Evolutionary conservation across 306 rosid species (phyloP).

Genomic region (Pyrus pyrifolia): DNA sequence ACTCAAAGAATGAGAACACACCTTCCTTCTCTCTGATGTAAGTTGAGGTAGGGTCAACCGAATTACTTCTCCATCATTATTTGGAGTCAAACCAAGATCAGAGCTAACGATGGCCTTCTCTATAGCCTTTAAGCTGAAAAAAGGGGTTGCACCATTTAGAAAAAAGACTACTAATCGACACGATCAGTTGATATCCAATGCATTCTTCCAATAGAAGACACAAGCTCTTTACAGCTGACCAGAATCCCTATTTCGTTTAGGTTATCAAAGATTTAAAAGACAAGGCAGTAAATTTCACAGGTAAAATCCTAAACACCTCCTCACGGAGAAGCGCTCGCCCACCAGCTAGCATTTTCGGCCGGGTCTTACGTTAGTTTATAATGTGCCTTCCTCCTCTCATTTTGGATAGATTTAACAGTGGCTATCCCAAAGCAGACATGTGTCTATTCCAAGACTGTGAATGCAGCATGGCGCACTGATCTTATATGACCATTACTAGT

Average conservation of each 20-base stretch:
- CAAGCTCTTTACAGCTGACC: neutral
- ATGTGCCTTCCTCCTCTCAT: neutral
- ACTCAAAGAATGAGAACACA: slow-evolving; percentile 19
- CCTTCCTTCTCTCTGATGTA: slow-evolving; percentile 94
- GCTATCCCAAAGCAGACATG: neutral
- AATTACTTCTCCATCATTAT: slow-evolving; percentile 86
- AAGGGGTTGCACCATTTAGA: neutral
- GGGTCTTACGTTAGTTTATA: neutral
- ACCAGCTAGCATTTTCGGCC: neutral
- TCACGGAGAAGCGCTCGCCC: neutral
- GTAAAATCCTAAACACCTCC: neutral
- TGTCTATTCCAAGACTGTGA: neutral
- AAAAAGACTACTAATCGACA: neutral
- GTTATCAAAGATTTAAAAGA: neutral
- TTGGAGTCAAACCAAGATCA: slow-evolving; percentile 87
- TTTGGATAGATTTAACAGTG: neutral
- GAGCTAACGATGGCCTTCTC: slow-evolving; percentile 95
- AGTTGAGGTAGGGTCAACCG: slow-evolving; percentile 76
- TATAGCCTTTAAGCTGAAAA: slow-evolving; percentile 75
- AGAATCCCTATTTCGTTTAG: neutral
- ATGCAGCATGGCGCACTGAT: slow-evolving; percentile 9
- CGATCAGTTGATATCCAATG: neutral
- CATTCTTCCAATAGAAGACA: slow-evolving; percentile 1
- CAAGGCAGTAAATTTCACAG: neutral
- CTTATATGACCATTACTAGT: neutral